Base-by-base conservation (phyloP, 2,329 filamentous ascomycete genomes). In the Fusarium staphyleae region DNA sequence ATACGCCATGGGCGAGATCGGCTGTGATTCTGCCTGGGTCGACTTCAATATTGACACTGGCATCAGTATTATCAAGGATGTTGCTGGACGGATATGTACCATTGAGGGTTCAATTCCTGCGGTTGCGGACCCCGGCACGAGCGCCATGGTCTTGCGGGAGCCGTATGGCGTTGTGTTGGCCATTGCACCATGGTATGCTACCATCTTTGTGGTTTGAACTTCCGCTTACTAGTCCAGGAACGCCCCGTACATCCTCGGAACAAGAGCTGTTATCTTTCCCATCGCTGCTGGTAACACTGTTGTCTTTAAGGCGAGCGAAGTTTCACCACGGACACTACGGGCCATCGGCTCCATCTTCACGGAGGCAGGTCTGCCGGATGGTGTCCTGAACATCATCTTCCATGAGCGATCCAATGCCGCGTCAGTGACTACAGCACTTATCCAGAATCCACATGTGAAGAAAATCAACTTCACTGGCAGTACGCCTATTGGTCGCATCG, bases 381-480 rank as follows among this genome's bases (percentile, higher is more conserved):
- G 91, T 18, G 87, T 85, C 3, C 72, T 96, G 26, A 95, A 93
- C 70, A 77, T 91, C 36, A 75, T 96, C 29, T 88, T 87, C 16
- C 75, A 80, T 28, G 82, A 87, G 3, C 83, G 86, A 49, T 79
- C 85, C 50, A 83, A 89, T 62, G 91, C 90, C 0, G 79, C 87
- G 0, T 77, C 80, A 11, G 78, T 93, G 26, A 93, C 89, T 0
- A 80, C 80, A 22, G 77, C 84, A 1, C 72, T 95, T 24, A 89
- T 96, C 60, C 81, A 84, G 40, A 79, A 89, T 65, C 83, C 83
- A 0, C 77, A 78, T 0, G 76, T 96, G 50, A 88, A 86, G 70
- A 96, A 96, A 76, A 80, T 96, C 70, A 95, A 91, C 75, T 96
- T 96, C 73, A 96, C 91, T 0, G 91, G 91, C 28, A 89, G 84